phyloP scores from a whole-genome alignment of 73 alveolate species.

The Tetrahymena borealis region DNA sequence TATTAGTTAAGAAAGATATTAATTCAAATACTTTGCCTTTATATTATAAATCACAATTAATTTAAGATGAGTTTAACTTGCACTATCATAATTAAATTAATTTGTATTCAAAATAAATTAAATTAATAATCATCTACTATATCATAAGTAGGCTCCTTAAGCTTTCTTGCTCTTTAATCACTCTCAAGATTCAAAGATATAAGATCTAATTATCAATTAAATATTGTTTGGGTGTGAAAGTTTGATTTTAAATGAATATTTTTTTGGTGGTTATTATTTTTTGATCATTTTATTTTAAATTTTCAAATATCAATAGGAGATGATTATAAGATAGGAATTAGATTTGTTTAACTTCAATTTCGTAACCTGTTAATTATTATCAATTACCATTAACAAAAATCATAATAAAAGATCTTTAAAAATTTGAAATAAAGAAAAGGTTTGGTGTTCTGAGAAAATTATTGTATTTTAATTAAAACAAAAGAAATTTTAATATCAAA shows the following conservation, averaged over 20 bases:
- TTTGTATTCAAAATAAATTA: no score
- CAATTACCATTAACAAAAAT: no score
- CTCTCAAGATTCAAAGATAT: no score
- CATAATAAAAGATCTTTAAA: background rate
- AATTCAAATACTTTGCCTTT: no score
- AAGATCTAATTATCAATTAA: background rate
- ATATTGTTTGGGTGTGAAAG: background rate
- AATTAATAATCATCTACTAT: no score
- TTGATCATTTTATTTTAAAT: background rate
- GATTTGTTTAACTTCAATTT: background rate
- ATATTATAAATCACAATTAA: no score
- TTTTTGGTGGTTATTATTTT: background rate
- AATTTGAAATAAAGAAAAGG: background rate
- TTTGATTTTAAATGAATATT: background rate
- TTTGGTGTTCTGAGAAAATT: background rate
- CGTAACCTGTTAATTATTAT: no score
- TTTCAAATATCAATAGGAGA: background rate
- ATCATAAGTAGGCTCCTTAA: no score
- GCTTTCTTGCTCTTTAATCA: no score
- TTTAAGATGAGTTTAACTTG: no score
- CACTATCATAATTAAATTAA: no score
- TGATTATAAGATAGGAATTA: background rate
- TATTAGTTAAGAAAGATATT: no score
- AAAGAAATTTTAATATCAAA: background rate
- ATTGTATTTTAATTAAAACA: background rate